Evolutionary conservation across 768 basidiomycete species (phyloP).

Genomic region (Udeniomyces megalosporus): DNA sequence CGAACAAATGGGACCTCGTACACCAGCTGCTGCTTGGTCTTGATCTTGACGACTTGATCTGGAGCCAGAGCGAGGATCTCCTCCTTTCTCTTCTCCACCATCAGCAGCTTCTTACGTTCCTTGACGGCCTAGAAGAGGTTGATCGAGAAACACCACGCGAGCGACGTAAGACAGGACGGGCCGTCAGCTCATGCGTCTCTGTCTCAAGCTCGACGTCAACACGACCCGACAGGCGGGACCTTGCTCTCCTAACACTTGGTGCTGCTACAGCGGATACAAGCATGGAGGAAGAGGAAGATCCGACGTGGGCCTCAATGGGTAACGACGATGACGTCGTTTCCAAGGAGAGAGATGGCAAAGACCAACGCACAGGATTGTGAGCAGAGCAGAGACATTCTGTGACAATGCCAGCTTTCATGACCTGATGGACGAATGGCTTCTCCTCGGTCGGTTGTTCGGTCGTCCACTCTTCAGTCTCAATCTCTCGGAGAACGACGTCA

Average conservation of each 20-base stretch:
- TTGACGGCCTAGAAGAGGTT: constrained; percentile 1
- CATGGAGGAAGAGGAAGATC: neutral
- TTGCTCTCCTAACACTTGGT: too few species aligned
- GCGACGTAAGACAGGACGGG: neutral
- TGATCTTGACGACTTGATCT: neutral
- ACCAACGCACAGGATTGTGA: constrained; percentile 8
- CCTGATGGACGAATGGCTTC: neutral
- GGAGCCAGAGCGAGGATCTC: neutral
- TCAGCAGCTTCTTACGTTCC: constrained; percentile 9
- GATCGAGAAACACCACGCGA: neutral
- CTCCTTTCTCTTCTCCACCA: neutral
- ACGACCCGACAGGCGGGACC: too few species aligned
- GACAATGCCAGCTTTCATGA: neutral
- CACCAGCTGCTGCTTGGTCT: constrained; percentile 2
- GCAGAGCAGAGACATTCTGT: constrained; percentile 7
- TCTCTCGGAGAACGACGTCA: constrained; percentile 13
- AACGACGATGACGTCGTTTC: too few species aligned
- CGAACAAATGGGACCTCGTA: constrained; percentile 3
- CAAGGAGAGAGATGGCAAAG: neutral
- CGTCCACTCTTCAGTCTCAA: neutral
- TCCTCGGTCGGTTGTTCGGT: neutral
- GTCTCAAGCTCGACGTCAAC: too few species aligned
- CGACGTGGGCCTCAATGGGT: too few species aligned
- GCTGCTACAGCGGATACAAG: too few species aligned
- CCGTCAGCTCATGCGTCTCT: too few species aligned